Base-by-base conservation (phyloP, 2,329 filamentous ascomycete genomes). In the Xylaria sp. region DNA sequence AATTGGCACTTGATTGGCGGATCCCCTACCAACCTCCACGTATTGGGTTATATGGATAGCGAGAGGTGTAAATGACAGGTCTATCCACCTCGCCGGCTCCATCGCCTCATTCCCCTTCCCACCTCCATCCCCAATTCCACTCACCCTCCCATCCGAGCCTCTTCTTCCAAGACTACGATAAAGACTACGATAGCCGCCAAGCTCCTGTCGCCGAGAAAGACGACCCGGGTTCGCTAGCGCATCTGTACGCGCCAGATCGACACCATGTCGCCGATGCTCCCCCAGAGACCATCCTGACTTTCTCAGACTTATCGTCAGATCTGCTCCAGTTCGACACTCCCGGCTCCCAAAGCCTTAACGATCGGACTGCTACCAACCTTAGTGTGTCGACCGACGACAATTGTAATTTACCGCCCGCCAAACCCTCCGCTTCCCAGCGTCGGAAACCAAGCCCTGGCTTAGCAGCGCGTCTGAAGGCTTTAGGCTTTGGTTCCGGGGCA, bases 371-470 rank as follows among this genome's bases (percentile, higher is more conserved):
- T 68, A 62, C 67, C 70, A 67, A 72, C 69, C 67, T 70, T 71
- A 73, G 65, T 67, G 75, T 68, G 36, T 60, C 72, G 69, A 65
- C 73, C 69, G 69, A 71, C 68, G 73, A 67, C 69, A 76, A 70
- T 71, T 66, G 71, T 72, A 60, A 67, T 66, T 66, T 65, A 68
- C 70, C 76, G 26, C 66, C 73, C 69, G 68, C 69, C 66, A 78
- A 75, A 68, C 51, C 78, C 65, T 68, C 74, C 65, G 67, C 75
- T 65, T 71, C 73, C 59, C 77, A 79, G 71, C 76, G 79, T 59
- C 87, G 88, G 74, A 90, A 88, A 77, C 87, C 89, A 1, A 90
- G 88, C 11, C 89, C 89, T 48, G 89, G 89, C 46, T 82, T 91
- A 60, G 88, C 89, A 73, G 88, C 88, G 68, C 87, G 89, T 76